phyloP scores from a whole-genome alignment of 108 stramenopile species.

The Pseudonitzschia pungens region DNA sequence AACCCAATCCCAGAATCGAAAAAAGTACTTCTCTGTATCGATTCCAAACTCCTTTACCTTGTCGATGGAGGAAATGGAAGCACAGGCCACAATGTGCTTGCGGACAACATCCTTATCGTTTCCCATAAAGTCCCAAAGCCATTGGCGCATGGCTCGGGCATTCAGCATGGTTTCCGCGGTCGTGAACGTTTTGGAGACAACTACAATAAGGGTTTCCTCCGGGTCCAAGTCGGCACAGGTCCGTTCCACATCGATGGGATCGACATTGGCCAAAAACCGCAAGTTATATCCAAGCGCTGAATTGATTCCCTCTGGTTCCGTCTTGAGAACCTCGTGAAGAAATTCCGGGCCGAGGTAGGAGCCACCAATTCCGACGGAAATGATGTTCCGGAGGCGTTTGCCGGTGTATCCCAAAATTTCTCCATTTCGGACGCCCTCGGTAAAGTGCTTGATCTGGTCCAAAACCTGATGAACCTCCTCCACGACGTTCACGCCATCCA shows the following conservation, averaged over 20 bases:
- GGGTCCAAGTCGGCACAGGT: constrained; percentile 92
- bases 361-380: constrained; percentile 98
- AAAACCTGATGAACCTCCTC: constrained; percentile 91
- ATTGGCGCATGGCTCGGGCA: constrained; percentile 94
- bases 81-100: constrained; percentile 97
- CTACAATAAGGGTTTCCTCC: constrained; percentile 90
- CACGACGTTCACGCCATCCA: constrained; percentile 89
- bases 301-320: constrained; percentile 85
- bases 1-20: constrained; percentile 97
- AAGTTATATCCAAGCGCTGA: constrained; percentile 86
- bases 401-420: constrained; percentile 92
- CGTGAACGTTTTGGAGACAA: constrained; percentile 99
- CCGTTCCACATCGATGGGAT: constrained; percentile 97
- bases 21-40: constrained; percentile 86
- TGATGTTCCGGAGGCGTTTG: constrained; percentile 91
- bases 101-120: constrained; percentile 87
- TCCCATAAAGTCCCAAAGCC: constrained; percentile 96
- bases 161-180: constrained; percentile 99
- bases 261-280: constrained; percentile 97
- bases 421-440: constrained; percentile 86
- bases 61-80: constrained; percentile 67
- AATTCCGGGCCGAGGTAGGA: constrained; percentile 98
- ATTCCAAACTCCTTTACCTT: constrained; percentile 88
- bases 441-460: constrained; percentile 89
- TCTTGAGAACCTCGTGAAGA: constrained; percentile 95